These are phyloP conservation scores for Apium graveolens DNA, from an alignment of 129 eudicot species.

Conservation along the genomic window DNA sequence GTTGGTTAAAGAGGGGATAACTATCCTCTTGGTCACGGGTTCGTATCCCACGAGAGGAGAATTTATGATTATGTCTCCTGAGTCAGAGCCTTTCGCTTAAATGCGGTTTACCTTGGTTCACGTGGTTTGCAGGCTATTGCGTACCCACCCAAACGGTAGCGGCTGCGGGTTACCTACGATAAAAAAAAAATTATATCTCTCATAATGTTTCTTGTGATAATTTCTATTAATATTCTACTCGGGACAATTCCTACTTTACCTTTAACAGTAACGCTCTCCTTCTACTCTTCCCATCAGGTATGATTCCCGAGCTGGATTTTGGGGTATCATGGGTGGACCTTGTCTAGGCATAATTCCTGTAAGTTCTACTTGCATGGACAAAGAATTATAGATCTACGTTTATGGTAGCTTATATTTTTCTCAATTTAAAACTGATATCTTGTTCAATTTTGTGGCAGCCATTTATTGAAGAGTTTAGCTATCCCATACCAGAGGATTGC, in stretches of 20 bases:
- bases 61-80: too few species aligned
- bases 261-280: background rate
- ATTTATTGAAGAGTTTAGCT: conserved; percentile 76
- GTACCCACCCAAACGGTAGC: too few species aligned
- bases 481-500: conserved; percentile 75
- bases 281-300: conserved; percentile 44
- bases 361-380: conserved; percentile 28
- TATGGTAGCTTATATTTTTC: background rate
- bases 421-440: background rate
- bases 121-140: too few species aligned
- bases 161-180: too few species aligned
- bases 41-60: too few species aligned
- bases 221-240: background rate
- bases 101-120: too few species aligned
- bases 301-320: conserved; percentile 86
- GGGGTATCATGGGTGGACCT: conserved; percentile 97
- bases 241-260: background rate
- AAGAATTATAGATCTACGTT: background rate
- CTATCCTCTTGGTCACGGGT: too few species aligned
- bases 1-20: too few species aligned
- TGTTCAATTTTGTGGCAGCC: conserved; percentile 43
- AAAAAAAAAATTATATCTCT: too few species aligned
- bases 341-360: conserved; percentile 97
- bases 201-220: background rate
- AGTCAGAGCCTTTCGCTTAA: too few species aligned